Percentiles rank a stretch among this genome's conserved stretches.
Evolutionary conservation across 2,329 filamentous ascomycete genomes (phyloP).

Genomic region (Venturia aucupariae): DNA sequence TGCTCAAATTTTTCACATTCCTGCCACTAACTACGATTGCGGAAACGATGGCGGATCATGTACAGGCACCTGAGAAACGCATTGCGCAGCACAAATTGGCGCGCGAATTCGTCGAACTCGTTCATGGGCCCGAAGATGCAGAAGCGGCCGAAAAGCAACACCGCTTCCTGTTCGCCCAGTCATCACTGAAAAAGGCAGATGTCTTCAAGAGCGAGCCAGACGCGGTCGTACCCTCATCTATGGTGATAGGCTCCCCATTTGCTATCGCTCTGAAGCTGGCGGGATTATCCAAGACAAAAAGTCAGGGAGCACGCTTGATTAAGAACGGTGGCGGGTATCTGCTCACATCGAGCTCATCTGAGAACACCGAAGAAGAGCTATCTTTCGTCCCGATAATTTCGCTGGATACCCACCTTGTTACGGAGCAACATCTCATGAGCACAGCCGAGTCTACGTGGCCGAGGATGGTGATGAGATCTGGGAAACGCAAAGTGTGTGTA

Average conservation of each 20-base stretch:
- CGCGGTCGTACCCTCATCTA: conserved; percentile 18
- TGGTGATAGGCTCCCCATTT: conserved; percentile 22
- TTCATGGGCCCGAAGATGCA: conserved; percentile 62
- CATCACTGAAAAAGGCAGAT: neutral
- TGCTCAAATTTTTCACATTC: conserved; percentile 88
- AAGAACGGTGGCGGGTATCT: conserved; percentile 27
- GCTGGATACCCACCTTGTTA: neutral
- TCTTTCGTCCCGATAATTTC: neutral
- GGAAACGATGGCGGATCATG: conserved; percentile 58
- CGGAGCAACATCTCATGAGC: neutral
- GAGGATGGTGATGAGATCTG: neutral
- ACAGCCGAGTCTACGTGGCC: neutral
- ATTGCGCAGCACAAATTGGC: conserved; percentile 77
- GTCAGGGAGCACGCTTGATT: conserved; percentile 23
- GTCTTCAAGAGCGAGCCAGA: neutral
- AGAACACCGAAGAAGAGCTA: neutral
- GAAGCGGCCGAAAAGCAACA: conserved; percentile 51
- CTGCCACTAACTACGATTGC: conserved; percentile 62
- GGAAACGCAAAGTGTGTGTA: neutral
- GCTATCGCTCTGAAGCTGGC: conserved; percentile 24
- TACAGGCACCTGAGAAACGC: conserved; percentile 57
- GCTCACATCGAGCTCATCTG: neutral
- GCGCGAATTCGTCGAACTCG: conserved; percentile 67
- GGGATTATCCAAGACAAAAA: conserved; percentile 23
- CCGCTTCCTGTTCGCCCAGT: conserved; percentile 35